These are phyloP conservation scores for Salix koriyanagi DNA, from an alignment of 345 rosid genomes.

Conservation along the genomic window DNA sequence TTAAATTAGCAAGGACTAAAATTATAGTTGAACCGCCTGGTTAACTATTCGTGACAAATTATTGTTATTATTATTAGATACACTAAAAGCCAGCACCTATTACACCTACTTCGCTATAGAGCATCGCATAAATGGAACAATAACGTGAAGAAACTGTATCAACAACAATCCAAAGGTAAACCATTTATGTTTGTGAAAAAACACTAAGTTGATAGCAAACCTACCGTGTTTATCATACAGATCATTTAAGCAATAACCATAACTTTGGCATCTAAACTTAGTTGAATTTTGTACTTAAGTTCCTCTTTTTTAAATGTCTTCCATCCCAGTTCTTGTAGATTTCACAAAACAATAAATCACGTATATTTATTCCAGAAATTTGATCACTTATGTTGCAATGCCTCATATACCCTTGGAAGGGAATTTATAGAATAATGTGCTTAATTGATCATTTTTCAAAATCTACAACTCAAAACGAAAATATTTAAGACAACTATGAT, in stretches of 20 bases:
- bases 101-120: background rate
- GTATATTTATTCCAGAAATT: background rate
- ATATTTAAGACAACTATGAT: too few species aligned
- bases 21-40: background rate
- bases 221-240: too few species aligned
- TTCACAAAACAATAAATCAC: background rate
- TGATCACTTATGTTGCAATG: background rate
- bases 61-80: too few species aligned
- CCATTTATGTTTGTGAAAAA: too few species aligned
- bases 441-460: background rate
- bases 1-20: background rate
- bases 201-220: too few species aligned
- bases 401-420: background rate
- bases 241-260: background rate
- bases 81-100: too few species aligned
- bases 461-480: background rate
- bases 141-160: too few species aligned
- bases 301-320: too few species aligned
- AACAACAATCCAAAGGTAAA: too few species aligned
- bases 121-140: background rate
- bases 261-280: background rate
- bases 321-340: background rate
- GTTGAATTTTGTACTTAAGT: too few species aligned
- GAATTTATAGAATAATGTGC: background rate
- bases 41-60: background rate